Base-by-base conservation (phyloP, 805 yeast genomes). In the Grigorovia yakushimaensis region DNA sequence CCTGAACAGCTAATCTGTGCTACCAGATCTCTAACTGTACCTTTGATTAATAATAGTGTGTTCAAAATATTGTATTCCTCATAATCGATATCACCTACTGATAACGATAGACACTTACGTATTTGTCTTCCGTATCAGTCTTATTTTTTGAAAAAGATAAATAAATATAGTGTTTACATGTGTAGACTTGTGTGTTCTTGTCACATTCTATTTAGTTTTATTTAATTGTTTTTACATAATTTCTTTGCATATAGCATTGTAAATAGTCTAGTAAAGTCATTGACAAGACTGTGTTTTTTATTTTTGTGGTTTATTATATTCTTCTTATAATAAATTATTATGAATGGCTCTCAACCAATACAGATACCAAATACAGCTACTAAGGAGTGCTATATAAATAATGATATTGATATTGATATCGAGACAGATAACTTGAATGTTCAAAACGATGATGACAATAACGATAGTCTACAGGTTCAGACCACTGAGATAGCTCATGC, bases 301-400 rank as follows among this genome's bases (percentile, higher is more conserved):
- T 27, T 10, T 10, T 27, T 7, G 9, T 27, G 33, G 13, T 7
- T 27, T 27, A 27, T 27, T 27, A 27, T 27, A 27, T 10, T 15
- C 9, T 10, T 15, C 9, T 10, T 27, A 27, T 27, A 4, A 27
- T 33, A 33, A 33, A 2, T 33, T 33, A 33, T 33, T 9, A 33
- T 41, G 20, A 27, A 24, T 41, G 39, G 44, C 11, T 22, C 44
- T 20, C 24, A 37, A 19, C 44, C 44, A 33, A 42, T 42, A 11
- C 39, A 21, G 21, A 42, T 42, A n/a, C 44, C 39, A 33, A 22
- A 36, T 42, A 42, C 30, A 24, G 18, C 24, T 30, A 3, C 33
- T 15, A 21, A 10, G 15, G 18, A 39, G 15, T 13, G 22, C 10
- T 30, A 24, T 35, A 8, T 43, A 7, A 36, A 22, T 18, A 35